Evolutionary conservation across 176 grass and related monocot species (phyloP).

Genomic region (Carex kokanica): DNA sequence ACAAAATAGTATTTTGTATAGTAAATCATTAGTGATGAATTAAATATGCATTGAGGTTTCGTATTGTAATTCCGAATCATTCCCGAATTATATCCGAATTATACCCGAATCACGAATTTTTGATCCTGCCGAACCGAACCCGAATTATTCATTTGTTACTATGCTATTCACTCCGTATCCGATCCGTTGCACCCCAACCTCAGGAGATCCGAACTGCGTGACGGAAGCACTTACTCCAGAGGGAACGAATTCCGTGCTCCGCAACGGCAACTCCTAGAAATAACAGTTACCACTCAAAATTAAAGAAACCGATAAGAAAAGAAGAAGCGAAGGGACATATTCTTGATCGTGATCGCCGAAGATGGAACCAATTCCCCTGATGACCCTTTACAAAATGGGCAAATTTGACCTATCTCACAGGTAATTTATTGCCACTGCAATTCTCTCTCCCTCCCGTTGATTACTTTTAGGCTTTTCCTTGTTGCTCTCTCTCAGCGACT

Average conservation of each 20-base stretch:
- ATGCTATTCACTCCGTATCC: too few species aligned
- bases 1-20: too few species aligned
- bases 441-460: background rate
- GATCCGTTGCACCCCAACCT: too few species aligned
- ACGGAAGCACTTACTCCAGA: too few species aligned
- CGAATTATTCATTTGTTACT: too few species aligned
- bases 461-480: background rate
- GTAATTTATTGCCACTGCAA: constrained; percentile 1
- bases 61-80: too few species aligned
- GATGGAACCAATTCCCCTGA: constrained; percentile 38
- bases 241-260: background rate
- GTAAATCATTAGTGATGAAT: too few species aligned
- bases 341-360: background rate
- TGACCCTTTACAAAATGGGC: constrained; percentile 51
- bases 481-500: background rate
- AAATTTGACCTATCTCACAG: constrained; percentile 39
- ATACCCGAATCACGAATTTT: too few species aligned
- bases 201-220: too few species aligned
- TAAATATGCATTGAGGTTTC: too few species aligned
- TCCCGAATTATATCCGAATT: too few species aligned
- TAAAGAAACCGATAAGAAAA: background rate
- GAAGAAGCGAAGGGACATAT: background rate
- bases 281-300: background rate
- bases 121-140: too few species aligned
- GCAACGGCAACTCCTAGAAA: background rate